Evolutionary conservation across 352 stramenopile genomes (phyloP).

Genomic region (Blastocystis sp.): DNA sequence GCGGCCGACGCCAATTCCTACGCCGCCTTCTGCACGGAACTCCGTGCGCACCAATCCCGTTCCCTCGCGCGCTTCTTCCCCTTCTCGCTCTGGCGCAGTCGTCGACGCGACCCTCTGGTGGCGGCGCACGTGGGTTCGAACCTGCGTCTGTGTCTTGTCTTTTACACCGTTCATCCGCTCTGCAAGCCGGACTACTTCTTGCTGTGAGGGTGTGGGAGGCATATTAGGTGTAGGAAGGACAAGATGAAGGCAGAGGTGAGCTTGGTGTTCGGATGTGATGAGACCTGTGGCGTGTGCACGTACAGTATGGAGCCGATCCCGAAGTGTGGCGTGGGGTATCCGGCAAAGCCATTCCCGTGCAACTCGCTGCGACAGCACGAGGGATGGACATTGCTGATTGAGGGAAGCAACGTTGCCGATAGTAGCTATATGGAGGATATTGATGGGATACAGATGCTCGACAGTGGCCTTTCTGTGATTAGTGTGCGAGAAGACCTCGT

Average conservation of each 20-base stretch:
- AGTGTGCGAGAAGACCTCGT: conserved; percentile 39
- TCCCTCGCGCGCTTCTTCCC: background rate
- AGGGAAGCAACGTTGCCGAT: conserved; percentile 55
- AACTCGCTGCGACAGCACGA: conserved; percentile 45
- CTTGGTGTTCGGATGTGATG: conserved; percentile 45
- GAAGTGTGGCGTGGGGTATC: conserved; percentile 21
- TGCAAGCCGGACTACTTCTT: conserved; percentile 20
- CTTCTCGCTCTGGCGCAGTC: background rate
- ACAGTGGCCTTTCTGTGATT: conserved; percentile 53
- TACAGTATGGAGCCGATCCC: background rate
- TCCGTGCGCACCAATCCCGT: background rate
- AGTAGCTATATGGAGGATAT: conserved; percentile 6
- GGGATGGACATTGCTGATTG: conserved; percentile 26
- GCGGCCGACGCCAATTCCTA: conserved; percentile 30
- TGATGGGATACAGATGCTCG: conserved; percentile 19
- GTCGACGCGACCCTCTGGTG: conserved; percentile 15
- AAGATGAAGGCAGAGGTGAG: conserved; percentile 41
- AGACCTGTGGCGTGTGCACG: conserved; percentile 56
- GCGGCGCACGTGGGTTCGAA: conserved; percentile 29
- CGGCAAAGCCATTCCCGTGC: conserved; percentile 29
- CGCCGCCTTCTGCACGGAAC: conserved; percentile 42
- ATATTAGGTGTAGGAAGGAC: background rate
- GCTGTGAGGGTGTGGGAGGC: background rate
- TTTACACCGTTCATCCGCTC: conserved; percentile 46
- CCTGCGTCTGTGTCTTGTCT: conserved; percentile 28